phyloP scores from a whole-genome alignment of 495 filamentous ascomycete genomes.

The Coniosporium apollinis region DNA sequence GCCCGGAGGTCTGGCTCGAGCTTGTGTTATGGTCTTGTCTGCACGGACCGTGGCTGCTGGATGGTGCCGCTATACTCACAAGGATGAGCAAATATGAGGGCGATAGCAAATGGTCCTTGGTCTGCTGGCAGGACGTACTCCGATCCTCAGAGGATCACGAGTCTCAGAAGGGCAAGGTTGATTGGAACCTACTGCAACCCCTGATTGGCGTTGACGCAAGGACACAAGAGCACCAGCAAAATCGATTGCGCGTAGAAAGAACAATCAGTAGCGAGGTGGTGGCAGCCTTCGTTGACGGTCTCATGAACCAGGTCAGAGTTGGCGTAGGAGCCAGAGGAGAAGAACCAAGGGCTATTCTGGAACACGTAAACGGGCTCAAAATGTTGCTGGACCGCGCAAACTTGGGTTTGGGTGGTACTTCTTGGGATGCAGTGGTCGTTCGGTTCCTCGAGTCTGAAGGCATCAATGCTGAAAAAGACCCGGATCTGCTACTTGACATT shows the following conservation, averaged over 20 bases:
- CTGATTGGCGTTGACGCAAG: not conserved
- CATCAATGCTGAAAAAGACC: constrained; percentile 24
- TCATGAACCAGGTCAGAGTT: constrained; percentile 26
- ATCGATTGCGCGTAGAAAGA: constrained; percentile 13
- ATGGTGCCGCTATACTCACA: constrained; percentile 34
- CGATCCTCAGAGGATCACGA: constrained; percentile 4
- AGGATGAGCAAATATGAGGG: constrained; percentile 18
- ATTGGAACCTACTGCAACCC: constrained; percentile 6
- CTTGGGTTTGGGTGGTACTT: constrained; percentile 19
- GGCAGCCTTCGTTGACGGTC: constrained; percentile 32
- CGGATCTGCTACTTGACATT: constrained; percentile 25
- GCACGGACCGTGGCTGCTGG: constrained; percentile 39
- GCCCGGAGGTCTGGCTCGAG: constrained; percentile 48
- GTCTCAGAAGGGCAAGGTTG: not conserved
- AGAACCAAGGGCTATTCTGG: constrained; percentile 5
- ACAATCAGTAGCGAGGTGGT: constrained; percentile 45
- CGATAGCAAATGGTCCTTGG: constrained; percentile 16
- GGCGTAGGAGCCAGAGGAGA: constrained; percentile 18
- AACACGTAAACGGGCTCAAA: constrained; percentile 18
- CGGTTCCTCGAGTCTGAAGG: constrained; percentile 35
- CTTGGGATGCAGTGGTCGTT: constrained; percentile 32
- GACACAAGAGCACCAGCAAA: not conserved
- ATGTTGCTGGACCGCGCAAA: constrained; percentile 18
- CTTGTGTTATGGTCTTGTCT: constrained; percentile 51
- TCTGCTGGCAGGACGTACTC: constrained; percentile 24